Evolutionary conservation across 2,329 filamentous ascomycete species (phyloP).

Genomic region (Hypoxylon rubiginosum): DNA sequence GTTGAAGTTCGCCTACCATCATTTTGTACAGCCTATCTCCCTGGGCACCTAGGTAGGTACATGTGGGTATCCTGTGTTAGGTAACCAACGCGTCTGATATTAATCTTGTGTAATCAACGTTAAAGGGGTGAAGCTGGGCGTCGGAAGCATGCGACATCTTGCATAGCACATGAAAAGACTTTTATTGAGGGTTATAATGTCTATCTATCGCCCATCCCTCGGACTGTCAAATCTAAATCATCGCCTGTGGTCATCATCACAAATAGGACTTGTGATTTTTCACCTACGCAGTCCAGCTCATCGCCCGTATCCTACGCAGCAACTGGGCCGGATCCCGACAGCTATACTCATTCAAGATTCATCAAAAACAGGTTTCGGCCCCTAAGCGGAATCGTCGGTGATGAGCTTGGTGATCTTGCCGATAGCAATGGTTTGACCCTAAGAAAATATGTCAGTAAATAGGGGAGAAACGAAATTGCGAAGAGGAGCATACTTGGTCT

Average conservation of each 20-base stretch:
- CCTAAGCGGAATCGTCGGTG: conserved; percentile 54
- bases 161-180: conserved; percentile 14
- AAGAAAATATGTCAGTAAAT: conserved; percentile 45
- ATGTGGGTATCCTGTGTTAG: neutral
- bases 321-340: neutral
- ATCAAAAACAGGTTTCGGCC: neutral
- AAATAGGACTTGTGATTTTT: conserved; percentile 3
- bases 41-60: no score
- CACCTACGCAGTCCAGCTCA: conserved; percentile 6
- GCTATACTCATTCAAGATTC: conserved; percentile 4
- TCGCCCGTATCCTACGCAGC: neutral
- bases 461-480: neutral
- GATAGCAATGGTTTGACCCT: conserved; percentile 99
- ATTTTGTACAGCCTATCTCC: neutral
- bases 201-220: conserved; percentile 20
- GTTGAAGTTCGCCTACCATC: neutral
- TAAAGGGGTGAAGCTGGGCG: neutral
- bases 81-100: neutral
- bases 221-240: conserved; percentile 16
- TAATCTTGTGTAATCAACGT: neutral
- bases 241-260: neutral
- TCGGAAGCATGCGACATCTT: neutral
- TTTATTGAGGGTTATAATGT: conserved; percentile 29
- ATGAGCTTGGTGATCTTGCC: conserved; percentile 97
- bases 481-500: conserved; percentile 76